Evolutionary conservation across 257 asterid species (phyloP), one percentile per base, ranked within the genome.

Genomic region (Petunia axillaris): DNA sequence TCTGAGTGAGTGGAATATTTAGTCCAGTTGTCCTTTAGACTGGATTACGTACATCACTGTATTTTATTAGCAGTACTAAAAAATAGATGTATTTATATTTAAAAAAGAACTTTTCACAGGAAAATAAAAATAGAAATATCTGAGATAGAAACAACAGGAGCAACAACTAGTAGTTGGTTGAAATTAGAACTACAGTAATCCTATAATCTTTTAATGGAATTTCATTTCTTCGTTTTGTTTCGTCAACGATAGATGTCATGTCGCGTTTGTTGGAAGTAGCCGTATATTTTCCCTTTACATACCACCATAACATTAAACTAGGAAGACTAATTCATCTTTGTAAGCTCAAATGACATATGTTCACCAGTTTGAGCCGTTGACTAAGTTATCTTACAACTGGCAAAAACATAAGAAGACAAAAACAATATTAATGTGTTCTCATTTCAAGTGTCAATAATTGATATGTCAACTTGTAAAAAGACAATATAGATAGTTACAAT

Each of bases 391-490:
- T 7, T 64, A 64, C 38, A 64, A 4, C 9, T 63, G n/a, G 37
- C 37, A 36, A 11, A 0, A 44, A 44, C 6, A 5, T 4, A 44
- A 4, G 50, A 44, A 44, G 50, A 64, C 50, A 64, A 5, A 13
- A 64, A 13, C 13, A 64, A 64, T 2, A 10, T 6, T 14, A 39
- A 0, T 0, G 13, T 1, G 0, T 39, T 39, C 0, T 0, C 8
- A 44, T 44, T 1, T 25, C 25, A 25, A 25, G 25, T 25, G 25
- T 25, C 25, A 25, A 25, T 25, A 25, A 25, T 25, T 25, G 25
- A 25, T n/a, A 25, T 25, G 25, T 25, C 25, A 25, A 25, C 25
- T 25, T 25, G 25, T 25, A 25, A 25, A 25, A 25, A 25, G 25
- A 25, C 25, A 25, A 25, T 25, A 25, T 25, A 25, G 25, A 25